Evolutionary conservation across 495 filamentous ascomycete species (phyloP).

Genomic region (Terfezia boudieri): DNA sequence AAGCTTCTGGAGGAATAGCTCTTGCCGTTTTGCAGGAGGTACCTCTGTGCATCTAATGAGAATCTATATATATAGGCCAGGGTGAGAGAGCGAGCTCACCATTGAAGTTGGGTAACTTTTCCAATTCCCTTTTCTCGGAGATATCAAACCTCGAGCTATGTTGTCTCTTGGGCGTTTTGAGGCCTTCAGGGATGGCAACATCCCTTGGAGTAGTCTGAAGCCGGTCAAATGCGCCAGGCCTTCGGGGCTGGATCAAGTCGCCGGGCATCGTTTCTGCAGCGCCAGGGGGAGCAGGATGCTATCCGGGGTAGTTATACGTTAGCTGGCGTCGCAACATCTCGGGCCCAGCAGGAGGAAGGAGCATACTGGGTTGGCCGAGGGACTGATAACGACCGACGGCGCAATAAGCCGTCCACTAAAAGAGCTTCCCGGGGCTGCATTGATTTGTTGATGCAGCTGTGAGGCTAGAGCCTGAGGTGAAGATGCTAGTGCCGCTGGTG

Average conservation of each 20-base stretch:
- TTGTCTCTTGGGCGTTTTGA: constrained; percentile 84
- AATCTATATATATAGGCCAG: background rate
- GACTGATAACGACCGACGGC: constrained; percentile 88
- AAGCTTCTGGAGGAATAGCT: constrained; percentile 99
- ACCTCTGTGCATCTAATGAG: constrained; percentile 36
- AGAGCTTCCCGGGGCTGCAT: constrained; percentile 9
- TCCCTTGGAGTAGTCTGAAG: constrained; percentile 74
- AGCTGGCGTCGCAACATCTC: constrained; percentile 1
- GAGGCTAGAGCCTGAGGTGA: constrained; percentile 7
- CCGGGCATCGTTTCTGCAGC: constrained; percentile 95
- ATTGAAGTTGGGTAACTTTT: constrained; percentile 96
- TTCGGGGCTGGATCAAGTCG: constrained; percentile 82
- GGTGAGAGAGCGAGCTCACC: constrained; percentile 5
- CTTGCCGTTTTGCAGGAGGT: constrained; percentile 79
- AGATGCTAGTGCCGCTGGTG: constrained; percentile 5
- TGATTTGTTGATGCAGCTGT: constrained; percentile 17
- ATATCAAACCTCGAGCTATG: constrained; percentile 97
- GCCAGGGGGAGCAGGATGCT: constrained; percentile 88
- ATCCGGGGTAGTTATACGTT: constrained; percentile 6
- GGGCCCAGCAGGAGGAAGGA: background rate
- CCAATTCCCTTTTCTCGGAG: constrained; percentile 83
- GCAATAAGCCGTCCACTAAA: constrained; percentile 25
- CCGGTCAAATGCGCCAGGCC: constrained; percentile 65
- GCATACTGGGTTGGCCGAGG: constrained; percentile 66
- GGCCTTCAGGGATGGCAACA: constrained; percentile 68